A percentile compares a stretch with the other conserved stretches of the same genome.
Conservation (phyloP, 1,284 basidiomycete species). For the Moesziomyces sp. region DNA sequence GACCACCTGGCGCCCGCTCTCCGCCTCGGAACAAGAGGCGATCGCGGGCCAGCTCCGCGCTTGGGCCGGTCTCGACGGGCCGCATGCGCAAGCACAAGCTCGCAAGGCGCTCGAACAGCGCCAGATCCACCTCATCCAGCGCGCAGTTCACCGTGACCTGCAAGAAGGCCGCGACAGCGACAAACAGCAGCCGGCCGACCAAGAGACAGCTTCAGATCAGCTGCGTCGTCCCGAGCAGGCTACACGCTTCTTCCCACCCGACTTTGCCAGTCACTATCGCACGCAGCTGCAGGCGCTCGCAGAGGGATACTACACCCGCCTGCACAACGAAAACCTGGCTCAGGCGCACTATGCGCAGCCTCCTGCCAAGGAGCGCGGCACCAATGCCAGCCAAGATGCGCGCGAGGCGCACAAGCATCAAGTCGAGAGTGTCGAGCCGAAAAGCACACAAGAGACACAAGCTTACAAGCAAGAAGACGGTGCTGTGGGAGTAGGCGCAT, state of each 20-base stretch:
- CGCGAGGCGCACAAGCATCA: background rate
- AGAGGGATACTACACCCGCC: slow-evolving; percentile 57
- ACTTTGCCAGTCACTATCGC: slow-evolving; percentile 63
- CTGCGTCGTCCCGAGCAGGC: slow-evolving; percentile 20
- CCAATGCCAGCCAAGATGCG: background rate
- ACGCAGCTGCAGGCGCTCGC: slow-evolving; percentile 60
- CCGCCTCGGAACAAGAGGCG: slow-evolving; percentile 43
- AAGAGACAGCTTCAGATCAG: slow-evolving; percentile 2
- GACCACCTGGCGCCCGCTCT: slow-evolving; percentile 42
- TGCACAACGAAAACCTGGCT: slow-evolving; percentile 52
- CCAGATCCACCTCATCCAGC: slow-evolving; percentile 45
- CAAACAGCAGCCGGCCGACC: slow-evolving; percentile 1
- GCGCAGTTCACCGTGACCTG: slow-evolving; percentile 19
- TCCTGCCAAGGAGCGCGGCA: slow-evolving; percentile 3
- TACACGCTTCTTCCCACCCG: slow-evolving; percentile 57
- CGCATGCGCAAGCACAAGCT: slow-evolving; percentile 54
- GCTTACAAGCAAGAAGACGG: background rate
- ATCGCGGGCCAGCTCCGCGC: slow-evolving; percentile 54
- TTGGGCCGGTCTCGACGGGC: slow-evolving; percentile 64
- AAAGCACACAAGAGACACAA: background rate
- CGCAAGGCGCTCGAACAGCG: slow-evolving; percentile 49
- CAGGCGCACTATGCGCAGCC: slow-evolving; percentile 38
- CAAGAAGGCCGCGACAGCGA: slow-evolving; percentile 2
- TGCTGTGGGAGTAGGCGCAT: background rate
- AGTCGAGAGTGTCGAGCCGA: background rate